Evolutionary conservation across 768 basidiomycete species (phyloP).

Genomic region (Strobilomyces echinocephalus): DNA sequence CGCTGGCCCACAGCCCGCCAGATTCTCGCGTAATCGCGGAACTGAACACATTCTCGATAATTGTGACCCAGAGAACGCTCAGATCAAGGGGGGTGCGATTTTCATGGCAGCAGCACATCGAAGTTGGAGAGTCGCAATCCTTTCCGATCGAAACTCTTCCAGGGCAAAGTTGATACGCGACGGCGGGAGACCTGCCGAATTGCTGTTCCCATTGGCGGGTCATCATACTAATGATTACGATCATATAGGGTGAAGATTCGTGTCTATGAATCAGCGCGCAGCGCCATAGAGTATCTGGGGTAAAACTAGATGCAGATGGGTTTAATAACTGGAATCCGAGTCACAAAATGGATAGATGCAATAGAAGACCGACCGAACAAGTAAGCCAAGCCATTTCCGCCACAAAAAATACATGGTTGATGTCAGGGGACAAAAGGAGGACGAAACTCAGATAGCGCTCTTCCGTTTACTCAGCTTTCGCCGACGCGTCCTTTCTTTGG

Average conservation of each 20-base stretch:
- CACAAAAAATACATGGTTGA: conserved; percentile 6
- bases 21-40: conserved; percentile 27
- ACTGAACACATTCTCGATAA: conserved; percentile 14
- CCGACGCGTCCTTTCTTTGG: conserved; percentile 25
- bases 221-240: background rate
- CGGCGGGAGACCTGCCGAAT: conserved; percentile 1
- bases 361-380: conserved; percentile 21
- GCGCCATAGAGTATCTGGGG: conserved; percentile 8
- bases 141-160: background rate
- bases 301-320: conserved; percentile 10
- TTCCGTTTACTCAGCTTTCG: conserved; percentile 34
- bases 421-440: conserved; percentile 10
- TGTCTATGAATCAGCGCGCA: conserved; percentile 12
- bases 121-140: background rate
- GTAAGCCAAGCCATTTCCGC: conserved; percentile 19
- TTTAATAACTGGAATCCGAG: conserved; percentile 4
- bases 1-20: conserved; percentile 9
- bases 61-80: conserved; percentile 2
- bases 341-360: conserved; percentile 7
- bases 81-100: conserved; percentile 2
- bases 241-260: conserved; percentile 1
- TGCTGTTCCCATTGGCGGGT: conserved; percentile 3
- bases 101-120: background rate
- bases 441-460: conserved; percentile 20
- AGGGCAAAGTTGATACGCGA: background rate